phyloP scores from a whole-genome alignment of 2,329 filamentous ascomycete species.

The Gaeumannomyces tritici region DNA sequence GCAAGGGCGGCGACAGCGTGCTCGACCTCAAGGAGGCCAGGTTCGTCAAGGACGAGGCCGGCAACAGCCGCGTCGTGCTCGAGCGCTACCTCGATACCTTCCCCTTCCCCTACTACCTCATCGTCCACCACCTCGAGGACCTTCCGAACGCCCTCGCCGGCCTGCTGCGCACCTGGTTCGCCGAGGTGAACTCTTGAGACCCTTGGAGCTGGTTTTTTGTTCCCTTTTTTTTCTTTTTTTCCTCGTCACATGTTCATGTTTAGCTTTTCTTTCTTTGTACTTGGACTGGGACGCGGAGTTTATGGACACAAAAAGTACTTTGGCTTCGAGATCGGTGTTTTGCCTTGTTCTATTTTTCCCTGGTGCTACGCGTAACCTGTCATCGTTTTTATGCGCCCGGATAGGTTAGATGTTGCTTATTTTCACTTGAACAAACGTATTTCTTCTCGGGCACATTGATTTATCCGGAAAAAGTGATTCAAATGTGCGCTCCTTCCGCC shows the following conservation, averaged over 20 bases:
- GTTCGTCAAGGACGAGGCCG: slow-evolving; percentile 57
- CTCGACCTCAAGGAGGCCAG: slow-evolving; percentile 80
- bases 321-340: background rate
- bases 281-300: too few species aligned
- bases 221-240: background rate
- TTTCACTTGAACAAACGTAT: too few species aligned
- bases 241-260: too few species aligned
- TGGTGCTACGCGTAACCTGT: too few species aligned
- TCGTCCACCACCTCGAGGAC: slow-evolving; percentile 86
- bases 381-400: too few species aligned
- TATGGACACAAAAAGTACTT: background rate
- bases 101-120: slow-evolving; percentile 93
- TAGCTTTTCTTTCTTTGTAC: background rate
- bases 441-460: too few species aligned
- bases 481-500: too few species aligned
- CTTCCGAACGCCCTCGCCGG: slow-evolving; percentile 81
- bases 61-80: slow-evolving; percentile 64
- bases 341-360: background rate
- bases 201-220: background rate
- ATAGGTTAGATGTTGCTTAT: too few species aligned
- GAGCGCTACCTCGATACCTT: slow-evolving; percentile 91
- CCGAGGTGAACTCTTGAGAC: slow-evolving; percentile 46
- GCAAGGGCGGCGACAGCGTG: slow-evolving; percentile 53
- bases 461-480: too few species aligned
- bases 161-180: slow-evolving; percentile 92